Evolutionary conservation across 169 alveolate genomes (phyloP), one percentile per base, ranked within the genome.

Genomic region (Cryptosporidium canis): DNA sequence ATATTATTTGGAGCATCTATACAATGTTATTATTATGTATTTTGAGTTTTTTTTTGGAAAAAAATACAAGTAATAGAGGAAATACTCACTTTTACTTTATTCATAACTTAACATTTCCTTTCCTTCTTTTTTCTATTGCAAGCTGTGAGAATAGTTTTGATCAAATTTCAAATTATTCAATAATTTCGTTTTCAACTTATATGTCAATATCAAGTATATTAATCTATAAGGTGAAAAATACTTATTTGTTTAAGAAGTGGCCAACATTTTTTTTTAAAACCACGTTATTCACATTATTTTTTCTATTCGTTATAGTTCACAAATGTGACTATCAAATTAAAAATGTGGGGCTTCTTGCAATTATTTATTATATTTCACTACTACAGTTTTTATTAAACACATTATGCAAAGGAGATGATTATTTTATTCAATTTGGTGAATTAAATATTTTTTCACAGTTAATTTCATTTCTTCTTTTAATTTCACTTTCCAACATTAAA

Each of bases 381-480:
- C 35, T 77, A 35, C 51, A 77, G n/a, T 58, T 27, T 51, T 48
- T 43, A 18, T 43, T 61, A 24, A 41, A 18, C 24, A 9, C 18
- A 14, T 29, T 35, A 0, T 35, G 9, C 2, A 21, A 7, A 29
- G 41, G 27, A 21, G 72, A 58, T 27, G 70, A 24, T 7, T 35
- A 77, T n/a, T 70, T 24, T 31, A 58, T 27, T 41, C 51, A 58
- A 43, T 77, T 77, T 44, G 72, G 87, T 33, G 87, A 77, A 58
- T 77, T 77, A 18, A 77, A 77, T 43, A 58, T 77, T 18, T 41
- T 61, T 41, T 77, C 87, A 9, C 87, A 77, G 58, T 7, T 77
- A 27, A 41, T 43, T 39, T 55, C 77, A 12, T 77, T 39, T 53
- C 51, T 44, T 21, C 61, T 77, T 24, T 12, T 77, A 61, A 56